Evolutionary conservation across 164 flowering plant species (phyloP), one percentile per base, ranked within the genome.

Genomic region (Chimonanthus salicifolius): DNA sequence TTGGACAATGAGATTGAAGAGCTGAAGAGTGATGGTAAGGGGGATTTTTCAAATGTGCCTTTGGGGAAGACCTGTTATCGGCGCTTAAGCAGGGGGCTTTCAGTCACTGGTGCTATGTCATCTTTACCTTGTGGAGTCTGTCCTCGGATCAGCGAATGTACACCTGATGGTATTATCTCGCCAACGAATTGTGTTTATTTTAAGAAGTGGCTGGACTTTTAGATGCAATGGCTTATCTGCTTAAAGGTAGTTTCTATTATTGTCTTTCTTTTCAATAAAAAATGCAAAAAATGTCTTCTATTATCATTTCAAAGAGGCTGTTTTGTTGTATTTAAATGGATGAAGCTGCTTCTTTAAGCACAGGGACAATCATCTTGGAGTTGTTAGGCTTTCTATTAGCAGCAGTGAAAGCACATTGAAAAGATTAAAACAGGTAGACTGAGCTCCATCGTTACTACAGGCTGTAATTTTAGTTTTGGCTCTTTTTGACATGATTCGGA

Each of bases 101-200:
- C 85, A 2, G 80, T 71, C 58, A 63, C 15, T 0, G 89, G 88
- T 7, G 85, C 87, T 3, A 65, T 92, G 82, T 87, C 92, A 78
- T 86, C 94, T 47, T 85, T 90, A 63, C 99, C 98, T 8, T 95
- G 99, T 73, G 98, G 97, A 50, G 90, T 84, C 78, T 95, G 99
- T 80, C 98, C 97, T 0, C 72, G 83, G 63, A 86, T 92, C 18
- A 80, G 72, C 58, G 71, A 77, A 3, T 95, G 98, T 77, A 84
- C 97, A 11, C 95, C 94, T 15, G 91, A 88, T 81, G 99, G 99
- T 33, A 70, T 88, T 54, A 87, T 95, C 73, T 90, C 94, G 7
- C 97, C 99, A 0, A 71, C 3, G 3, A 87, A 88, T 47, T 95
- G 97, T 78, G 86, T 77, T 43, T 92, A 95, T 80, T 93, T 75